Percentiles rank a stretch among this genome's conserved stretches.
phyloP scores from a whole-genome alignment of 1,284 basidiomycete species.

The Coniferiporia weirii region DNA sequence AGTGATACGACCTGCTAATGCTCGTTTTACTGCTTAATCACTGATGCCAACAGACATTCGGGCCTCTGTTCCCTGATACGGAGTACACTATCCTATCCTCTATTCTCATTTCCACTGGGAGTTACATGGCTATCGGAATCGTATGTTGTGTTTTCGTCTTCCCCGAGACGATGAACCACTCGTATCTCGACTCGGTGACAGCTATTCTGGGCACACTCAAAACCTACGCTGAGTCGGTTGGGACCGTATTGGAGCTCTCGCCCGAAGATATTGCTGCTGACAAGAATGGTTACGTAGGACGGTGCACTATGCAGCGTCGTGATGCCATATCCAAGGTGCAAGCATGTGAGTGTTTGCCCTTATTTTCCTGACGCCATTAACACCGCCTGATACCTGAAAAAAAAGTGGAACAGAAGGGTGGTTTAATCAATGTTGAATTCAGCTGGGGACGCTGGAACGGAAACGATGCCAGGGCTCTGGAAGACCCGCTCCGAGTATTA shows the following conservation, averaged over 20 bases:
- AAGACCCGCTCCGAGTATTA: conserved; percentile 37
- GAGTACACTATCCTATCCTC: conserved; percentile 59
- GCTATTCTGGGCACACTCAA: conserved; percentile 33
- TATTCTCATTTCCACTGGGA: conserved; percentile 53
- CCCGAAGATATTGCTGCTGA: conserved; percentile 30
- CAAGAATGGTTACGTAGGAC: conserved; percentile 26
- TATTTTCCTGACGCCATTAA: conserved; percentile 18
- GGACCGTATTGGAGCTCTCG: conserved; percentile 36
- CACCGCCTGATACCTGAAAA: conserved; percentile 23
- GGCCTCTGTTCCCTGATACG: conserved; percentile 56
- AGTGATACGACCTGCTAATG: conserved; percentile 19
- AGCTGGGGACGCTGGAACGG: conserved; percentile 52
- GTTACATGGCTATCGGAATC: conserved; percentile 58
- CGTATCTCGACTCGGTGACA: conserved; percentile 32
- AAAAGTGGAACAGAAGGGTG: conserved; percentile 36
- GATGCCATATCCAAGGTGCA: conserved; percentile 25
- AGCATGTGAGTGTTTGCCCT: conserved; percentile 23
- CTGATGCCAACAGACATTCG: conserved; percentile 34
- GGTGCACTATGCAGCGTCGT: conserved; percentile 25
- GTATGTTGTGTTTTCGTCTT: conserved; percentile 59
- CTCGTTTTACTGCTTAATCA: background rate
- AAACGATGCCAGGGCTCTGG: conserved; percentile 43
- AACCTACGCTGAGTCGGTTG: conserved; percentile 34
- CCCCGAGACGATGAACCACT: conserved; percentile 66
- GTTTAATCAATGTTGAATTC: conserved; percentile 47